Evolutionary conservation across 495 filamentous ascomycete genomes (phyloP), one percentile per base, ranked within the genome.

Genomic region (Margaritispora aquatica): DNA sequence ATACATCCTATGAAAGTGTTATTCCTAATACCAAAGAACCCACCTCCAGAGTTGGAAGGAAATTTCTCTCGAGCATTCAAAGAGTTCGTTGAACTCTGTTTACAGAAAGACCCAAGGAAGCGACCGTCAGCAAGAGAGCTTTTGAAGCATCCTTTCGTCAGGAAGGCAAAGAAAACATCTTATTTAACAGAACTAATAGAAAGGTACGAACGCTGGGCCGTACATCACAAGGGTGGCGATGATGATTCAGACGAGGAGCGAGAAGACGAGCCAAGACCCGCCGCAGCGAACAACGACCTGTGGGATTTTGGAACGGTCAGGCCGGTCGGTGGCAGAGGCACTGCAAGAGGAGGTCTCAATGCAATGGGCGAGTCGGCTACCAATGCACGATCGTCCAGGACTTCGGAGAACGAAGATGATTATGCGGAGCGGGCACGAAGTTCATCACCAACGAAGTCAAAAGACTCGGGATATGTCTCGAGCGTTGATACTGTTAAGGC

Each of bases 1-100:
- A 97, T 97, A 34, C 94, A 98, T 70, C 94, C 94, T 4, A 98
- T 98, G 94, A 98, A 98, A 69, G 94, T 97, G 13, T 71, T 98
- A 24, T 97, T 98, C 70, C 76, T 97, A 57, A 97, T 98, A 57
- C 94, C 94, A 1, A 97, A 97, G 74, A 96, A 97, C 58, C 82
- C 89, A 15, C 86, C 94, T 15, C 94, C 94, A 8, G 76, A 78
- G 17, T 70, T 97, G 48, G 84, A 91, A 57, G 95, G 94, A 9
- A 84, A 90, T 60, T 98, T 94, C 70, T 92, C 84, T 62, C 89
- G 84, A 67, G 78, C 84, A 0, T 97, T 98, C 79, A 97, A 96
- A 71, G 92, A 96, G 44, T 97, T 98, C 70, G 84, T 97, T 27
- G 89, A 91, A 56, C 73, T 88, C 20, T 97, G 94, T 66, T 70